A percentile compares a stretch with the other conserved stretches of the same genome.
phyloP scores from a whole-genome alignment of 139 green algal genomes.

The Tetradesmus lagerheimii region DNA sequence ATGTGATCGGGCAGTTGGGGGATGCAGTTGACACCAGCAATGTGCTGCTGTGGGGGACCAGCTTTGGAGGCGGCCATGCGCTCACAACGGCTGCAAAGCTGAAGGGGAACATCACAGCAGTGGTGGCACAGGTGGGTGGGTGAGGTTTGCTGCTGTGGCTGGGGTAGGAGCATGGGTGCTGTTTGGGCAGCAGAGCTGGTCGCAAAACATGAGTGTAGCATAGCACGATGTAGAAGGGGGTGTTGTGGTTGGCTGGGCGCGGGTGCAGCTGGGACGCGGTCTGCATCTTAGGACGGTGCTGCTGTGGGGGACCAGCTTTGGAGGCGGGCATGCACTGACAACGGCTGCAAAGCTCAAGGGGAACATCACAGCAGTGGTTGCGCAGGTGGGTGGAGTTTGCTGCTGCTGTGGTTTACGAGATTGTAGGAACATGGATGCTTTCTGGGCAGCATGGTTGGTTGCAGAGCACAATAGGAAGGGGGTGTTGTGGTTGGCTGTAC shows the following conservation, averaged over 20 bases:
- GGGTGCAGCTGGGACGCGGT: background rate
- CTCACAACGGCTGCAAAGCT: constrained; percentile 11
- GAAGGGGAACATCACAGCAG: background rate
- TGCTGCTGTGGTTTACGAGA: too few species aligned
- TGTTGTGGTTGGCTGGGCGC: too few species aligned
- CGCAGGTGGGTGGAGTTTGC: constrained; percentile 31
- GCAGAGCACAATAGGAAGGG: too few species aligned
- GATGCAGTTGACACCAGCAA: constrained; percentile 2
- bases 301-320: constrained; percentile 38
- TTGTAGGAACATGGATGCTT: too few species aligned
- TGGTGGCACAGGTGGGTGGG: constrained; percentile 43
- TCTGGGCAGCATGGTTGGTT: too few species aligned
- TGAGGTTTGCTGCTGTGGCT: too few species aligned
- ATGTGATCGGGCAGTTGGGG: constrained; percentile 9
- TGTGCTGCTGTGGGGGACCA: constrained; percentile 39
- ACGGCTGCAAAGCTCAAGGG: background rate
- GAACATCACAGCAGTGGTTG: constrained; percentile 19
- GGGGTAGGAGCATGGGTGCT: too few species aligned
- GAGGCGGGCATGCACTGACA: constrained; percentile 24
- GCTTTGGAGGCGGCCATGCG: constrained; percentile 36
- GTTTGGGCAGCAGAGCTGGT: too few species aligned
- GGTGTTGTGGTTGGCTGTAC: too few species aligned
- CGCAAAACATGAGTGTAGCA: too few species aligned
- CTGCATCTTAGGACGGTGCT: background rate
- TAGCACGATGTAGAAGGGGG: too few species aligned